A percentile compares a stretch with the other conserved stretches of the same genome.
Conservation (phyloP, 352 stramenopile species). For the Phytophthora colocasiae region DNA sequence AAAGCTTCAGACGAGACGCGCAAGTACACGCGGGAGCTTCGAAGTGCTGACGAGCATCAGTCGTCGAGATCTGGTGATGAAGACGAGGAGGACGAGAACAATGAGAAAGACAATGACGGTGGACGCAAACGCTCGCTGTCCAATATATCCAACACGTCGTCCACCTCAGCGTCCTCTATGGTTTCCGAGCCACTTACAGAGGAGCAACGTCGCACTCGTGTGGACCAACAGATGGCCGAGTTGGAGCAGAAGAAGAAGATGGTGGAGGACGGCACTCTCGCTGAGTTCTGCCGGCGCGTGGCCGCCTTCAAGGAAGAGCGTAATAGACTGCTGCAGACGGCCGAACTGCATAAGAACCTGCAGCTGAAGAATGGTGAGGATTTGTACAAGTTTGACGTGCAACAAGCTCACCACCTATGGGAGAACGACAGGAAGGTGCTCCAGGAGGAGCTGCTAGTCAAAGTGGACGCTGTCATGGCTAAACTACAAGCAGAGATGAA, state of each 20-base stretch:
- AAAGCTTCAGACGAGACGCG: slow-evolving; percentile 36
- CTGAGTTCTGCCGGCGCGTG: slow-evolving; percentile 84
- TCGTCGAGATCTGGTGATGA: slow-evolving; percentile 33
- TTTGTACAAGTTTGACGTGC: slow-evolving; percentile 80
- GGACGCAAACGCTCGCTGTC: slow-evolving; percentile 67
- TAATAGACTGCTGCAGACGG: slow-evolving; percentile 73
- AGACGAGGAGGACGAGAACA: slow-evolving; percentile 35
- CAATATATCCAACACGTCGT: slow-evolving; percentile 71
- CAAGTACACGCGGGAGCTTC: slow-evolving; percentile 23
- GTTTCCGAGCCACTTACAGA: slow-evolving; percentile 51
- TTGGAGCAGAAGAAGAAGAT: slow-evolving; percentile 87
- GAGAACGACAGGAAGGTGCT: slow-evolving; percentile 63
- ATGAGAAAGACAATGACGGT: slow-evolving; percentile 17
- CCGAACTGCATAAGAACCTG: slow-evolving; percentile 83
- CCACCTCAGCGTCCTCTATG: slow-evolving; percentile 56
- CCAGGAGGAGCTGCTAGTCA: slow-evolving; percentile 59
- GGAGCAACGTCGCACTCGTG: slow-evolving; percentile 38
- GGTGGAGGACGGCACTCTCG: slow-evolving; percentile 83
- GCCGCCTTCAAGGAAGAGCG: slow-evolving; percentile 86
- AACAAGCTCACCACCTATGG: slow-evolving; percentile 75
- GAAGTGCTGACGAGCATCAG: slow-evolving; percentile 34
- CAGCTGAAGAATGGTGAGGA: slow-evolving; percentile 88
- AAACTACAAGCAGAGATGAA: slow-evolving; percentile 63
- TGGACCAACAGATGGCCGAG: slow-evolving; percentile 72
- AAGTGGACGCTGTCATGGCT: slow-evolving; percentile 52